These are phyloP conservation scores for Jamesozyma hellenica DNA, from an alignment of 805 yeast genomes.

Conservation along the genomic window DNA sequence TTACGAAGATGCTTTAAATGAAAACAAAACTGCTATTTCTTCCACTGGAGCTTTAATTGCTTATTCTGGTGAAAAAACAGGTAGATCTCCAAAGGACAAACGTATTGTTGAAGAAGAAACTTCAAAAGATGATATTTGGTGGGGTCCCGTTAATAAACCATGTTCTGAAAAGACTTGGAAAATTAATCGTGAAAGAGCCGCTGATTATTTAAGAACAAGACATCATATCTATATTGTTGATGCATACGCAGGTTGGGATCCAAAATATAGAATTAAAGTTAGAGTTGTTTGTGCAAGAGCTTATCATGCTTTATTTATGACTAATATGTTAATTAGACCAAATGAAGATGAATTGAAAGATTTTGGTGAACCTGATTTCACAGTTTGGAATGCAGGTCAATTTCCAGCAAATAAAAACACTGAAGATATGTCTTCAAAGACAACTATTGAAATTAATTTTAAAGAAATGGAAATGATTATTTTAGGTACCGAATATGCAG, in stretches of 20 bases:
- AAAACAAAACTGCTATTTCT: slow-evolving; percentile 82
- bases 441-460: slow-evolving; percentile 93
- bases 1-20: slow-evolving; percentile 89
- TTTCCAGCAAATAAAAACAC: slow-evolving; percentile 97
- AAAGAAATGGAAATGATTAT: slow-evolving; percentile 98
- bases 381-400: slow-evolving; percentile 96
- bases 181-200: slow-evolving; percentile 90
- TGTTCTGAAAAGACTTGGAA: slow-evolving; percentile 91
- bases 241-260: slow-evolving; percentile 99
- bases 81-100: slow-evolving; percentile 97
- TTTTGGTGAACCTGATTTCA: slow-evolving; percentile 96
- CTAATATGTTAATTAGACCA: slow-evolving; percentile 95
- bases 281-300: slow-evolving; percentile 97
- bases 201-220: slow-evolving; percentile 92
- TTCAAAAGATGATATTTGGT: slow-evolving; percentile 81
- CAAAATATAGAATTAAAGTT: slow-evolving; percentile 90
- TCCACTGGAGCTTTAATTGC: slow-evolving; percentile 94
- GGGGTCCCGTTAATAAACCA: slow-evolving; percentile 98
- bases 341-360: slow-evolving; percentile 75
- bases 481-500: slow-evolving; percentile 97
- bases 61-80: slow-evolving; percentile 90
- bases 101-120: slow-evolving; percentile 93
- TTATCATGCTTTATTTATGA: slow-evolving; percentile 95
- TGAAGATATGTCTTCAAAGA: slow-evolving; percentile 92
- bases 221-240: slow-evolving; percentile 89